These are phyloP conservation scores for Lophiostoma macrostomum DNA, from an alignment of 495 filamentous ascomycete species.

Conservation along the genomic window DNA sequence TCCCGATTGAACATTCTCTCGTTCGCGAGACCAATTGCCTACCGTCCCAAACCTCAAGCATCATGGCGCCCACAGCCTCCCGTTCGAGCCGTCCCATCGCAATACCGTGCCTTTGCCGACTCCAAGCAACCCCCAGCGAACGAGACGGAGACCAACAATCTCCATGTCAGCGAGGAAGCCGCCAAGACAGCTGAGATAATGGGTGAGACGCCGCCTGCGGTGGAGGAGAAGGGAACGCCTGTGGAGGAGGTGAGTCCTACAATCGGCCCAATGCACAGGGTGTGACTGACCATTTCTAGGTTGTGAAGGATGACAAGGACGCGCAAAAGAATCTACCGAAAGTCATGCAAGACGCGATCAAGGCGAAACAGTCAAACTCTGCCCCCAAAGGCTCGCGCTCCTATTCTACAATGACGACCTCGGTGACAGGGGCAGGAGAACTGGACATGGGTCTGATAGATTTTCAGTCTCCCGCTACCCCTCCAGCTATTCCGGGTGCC, in stretches of 20 bases:
- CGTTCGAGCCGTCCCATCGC: background rate
- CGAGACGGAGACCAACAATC: conserved; percentile 18
- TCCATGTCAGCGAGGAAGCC: conserved; percentile 31
- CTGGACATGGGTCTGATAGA: conserved; percentile 26
- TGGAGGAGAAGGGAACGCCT: conserved; percentile 32
- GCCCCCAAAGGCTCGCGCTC: conserved; percentile 50
- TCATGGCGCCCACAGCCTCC: conserved; percentile 11
- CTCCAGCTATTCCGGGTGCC: conserved; percentile 50
- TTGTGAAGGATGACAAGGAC: conserved; percentile 62
- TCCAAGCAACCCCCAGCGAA: conserved; percentile 12
- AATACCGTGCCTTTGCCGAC: conserved; percentile 19
- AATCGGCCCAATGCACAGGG: background rate
- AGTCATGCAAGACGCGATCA: conserved; percentile 60
- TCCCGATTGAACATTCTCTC: conserved; percentile 25
- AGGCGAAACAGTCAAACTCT: conserved; percentile 29
- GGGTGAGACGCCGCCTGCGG: conserved; percentile 26
- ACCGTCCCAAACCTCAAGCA: conserved; percentile 5
- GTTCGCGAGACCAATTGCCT: conserved; percentile 14
- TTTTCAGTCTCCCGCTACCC: conserved; percentile 31
- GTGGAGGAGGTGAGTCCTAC: conserved; percentile 32
- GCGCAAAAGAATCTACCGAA: conserved; percentile 63
- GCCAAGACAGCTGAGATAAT: conserved; percentile 26
- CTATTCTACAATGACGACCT: conserved; percentile 52
- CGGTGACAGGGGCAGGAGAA: conserved; percentile 23
- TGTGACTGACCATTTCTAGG: conserved; percentile 43